Base-by-base conservation (phyloP, 2,329 filamentous ascomycete genomes). In the Davidsoniella virescens region DNA sequence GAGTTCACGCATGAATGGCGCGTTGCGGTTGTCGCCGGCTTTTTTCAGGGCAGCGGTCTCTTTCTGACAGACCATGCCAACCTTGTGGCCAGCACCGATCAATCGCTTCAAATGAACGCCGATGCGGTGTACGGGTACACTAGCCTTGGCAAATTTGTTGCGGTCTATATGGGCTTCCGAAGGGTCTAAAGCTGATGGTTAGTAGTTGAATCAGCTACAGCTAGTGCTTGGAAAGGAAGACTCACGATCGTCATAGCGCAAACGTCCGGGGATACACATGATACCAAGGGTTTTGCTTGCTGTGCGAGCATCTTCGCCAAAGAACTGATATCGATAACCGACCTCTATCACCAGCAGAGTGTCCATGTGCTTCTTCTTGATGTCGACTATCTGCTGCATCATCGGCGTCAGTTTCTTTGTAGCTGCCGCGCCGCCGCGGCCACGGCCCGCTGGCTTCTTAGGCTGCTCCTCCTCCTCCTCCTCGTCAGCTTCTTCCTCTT, bases 311-410 rank as follows among this genome's bases (percentile, higher is more conserved):
- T 98, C 92, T 59, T 96, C 90, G 9, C 92, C 92, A 61, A 94
- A 94, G 68, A 98, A 94, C 33, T 84, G 81, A 66, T 94, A 98
- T 63, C 98, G 98, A 68, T 98, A 98, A 47, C 92, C 92, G 7
- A 96, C 92, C 63, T 98, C 90, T 48, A 96, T 80, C 10, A 96
- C 84, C 49, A 98, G 71, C 17, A 98, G 59, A 0, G 90, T 92
- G 61, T 96, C 92, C 68, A 87, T 74, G 61, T 96, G 81, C 57
- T 90, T 85, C 54, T 80, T 75, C 67, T 98, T 98, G 64, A 98
- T 94, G 16, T 94, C 88, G 5, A 98, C 72, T 52, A 94, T 84
- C 59, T 96, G 92, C 39, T 84, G 76, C 63, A 96, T 88, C 80
- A 98, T 84, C 0, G 92, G 92, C 0, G 92, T 98, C 54, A 98